Percentiles rank a stretch among this genome's conserved stretches.
Conservation (phyloP, 2,329 filamentous ascomycete genomes). For the Sporothrix luriei region DNA sequence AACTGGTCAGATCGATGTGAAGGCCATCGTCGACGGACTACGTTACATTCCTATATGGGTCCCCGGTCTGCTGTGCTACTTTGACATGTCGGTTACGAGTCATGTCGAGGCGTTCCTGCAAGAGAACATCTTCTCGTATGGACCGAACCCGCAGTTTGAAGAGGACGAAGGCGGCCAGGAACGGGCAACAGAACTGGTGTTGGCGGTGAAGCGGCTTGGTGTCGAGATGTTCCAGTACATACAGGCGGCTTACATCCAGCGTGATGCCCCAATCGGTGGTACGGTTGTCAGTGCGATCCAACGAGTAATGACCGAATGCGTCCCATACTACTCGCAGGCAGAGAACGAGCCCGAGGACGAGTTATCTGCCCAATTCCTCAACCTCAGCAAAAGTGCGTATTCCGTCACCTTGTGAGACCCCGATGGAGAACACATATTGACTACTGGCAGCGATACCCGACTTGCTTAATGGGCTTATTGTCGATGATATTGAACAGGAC, state of each 20-base stretch:
- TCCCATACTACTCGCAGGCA: conserved; percentile 45
- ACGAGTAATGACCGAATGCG: conserved; percentile 49
- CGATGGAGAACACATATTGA: conserved; percentile 41
- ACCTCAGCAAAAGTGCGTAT: conserved; percentile 45
- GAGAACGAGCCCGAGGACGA: conserved; percentile 34
- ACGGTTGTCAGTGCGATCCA: conserved; percentile 50
- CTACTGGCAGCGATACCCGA: conserved; percentile 47
- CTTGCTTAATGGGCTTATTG: conserved; percentile 56
- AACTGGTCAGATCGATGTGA: not conserved
- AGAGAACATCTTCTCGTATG: conserved; percentile 48
- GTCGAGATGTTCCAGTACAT: conserved; percentile 52
- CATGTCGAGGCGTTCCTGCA: conserved; percentile 51
- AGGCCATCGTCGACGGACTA: conserved; percentile 34
- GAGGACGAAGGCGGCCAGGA: conserved; percentile 42
- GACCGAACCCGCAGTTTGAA: conserved; percentile 39
- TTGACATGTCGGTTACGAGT: conserved; percentile 48
- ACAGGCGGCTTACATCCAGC: conserved; percentile 50
- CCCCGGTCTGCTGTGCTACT: conserved; percentile 54
- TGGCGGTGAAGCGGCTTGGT: conserved; percentile 48
- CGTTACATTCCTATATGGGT: conserved; percentile 52
- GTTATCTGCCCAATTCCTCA: conserved; percentile 43
- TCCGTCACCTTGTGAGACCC: not conserved
- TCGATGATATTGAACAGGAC: conserved; percentile 62
- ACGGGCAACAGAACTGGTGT: conserved; percentile 42
- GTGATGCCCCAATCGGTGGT: conserved; percentile 47